Conservation (phyloP, 2,329 filamentous ascomycete genomes). For the Lachnellula subtilissima region DNA sequence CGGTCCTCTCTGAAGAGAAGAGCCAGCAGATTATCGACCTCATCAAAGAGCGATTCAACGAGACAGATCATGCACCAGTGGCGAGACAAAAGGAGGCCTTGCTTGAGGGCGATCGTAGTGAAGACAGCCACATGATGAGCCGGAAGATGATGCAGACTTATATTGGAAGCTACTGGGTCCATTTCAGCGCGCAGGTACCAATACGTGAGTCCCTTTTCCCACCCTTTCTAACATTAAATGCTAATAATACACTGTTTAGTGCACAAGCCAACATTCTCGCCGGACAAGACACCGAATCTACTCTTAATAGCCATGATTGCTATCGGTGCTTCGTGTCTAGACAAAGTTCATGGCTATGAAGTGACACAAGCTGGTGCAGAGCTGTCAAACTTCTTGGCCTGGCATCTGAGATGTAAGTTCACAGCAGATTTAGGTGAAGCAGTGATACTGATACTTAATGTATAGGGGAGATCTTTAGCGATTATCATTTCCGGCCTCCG, state of each 20-base stretch:
- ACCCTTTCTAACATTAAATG: not conserved
- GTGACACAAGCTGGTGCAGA: conserved; percentile 73
- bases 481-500: conserved; percentile 81
- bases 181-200: conserved; percentile 90
- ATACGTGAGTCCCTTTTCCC: conserved; percentile 45
- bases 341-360: conserved; percentile 71
- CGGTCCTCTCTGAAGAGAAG: conserved; percentile 80
- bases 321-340: conserved; percentile 84
- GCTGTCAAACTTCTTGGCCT: conserved; percentile 83
- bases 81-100: conserved; percentile 72
- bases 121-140: conserved; percentile 65
- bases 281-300: conserved; percentile 79
- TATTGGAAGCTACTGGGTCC: conserved; percentile 87
- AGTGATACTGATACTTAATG: conserved; percentile 61
- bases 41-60: conserved; percentile 76
- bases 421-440: not conserved
- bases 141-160: conserved; percentile 95
- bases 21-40: conserved; percentile 77
- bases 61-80: conserved; percentile 68
- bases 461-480: conserved; percentile 70
- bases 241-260: conserved; percentile 37
- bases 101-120: conserved; percentile 70
- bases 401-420: conserved; percentile 77
- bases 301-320: conserved; percentile 85
- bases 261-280: conserved; percentile 88